Evolutionary conservation across 768 basidiomycete genomes (phyloP), one percentile per base, ranked within the genome.

Genomic region (Leucocoprinus sp.): DNA sequence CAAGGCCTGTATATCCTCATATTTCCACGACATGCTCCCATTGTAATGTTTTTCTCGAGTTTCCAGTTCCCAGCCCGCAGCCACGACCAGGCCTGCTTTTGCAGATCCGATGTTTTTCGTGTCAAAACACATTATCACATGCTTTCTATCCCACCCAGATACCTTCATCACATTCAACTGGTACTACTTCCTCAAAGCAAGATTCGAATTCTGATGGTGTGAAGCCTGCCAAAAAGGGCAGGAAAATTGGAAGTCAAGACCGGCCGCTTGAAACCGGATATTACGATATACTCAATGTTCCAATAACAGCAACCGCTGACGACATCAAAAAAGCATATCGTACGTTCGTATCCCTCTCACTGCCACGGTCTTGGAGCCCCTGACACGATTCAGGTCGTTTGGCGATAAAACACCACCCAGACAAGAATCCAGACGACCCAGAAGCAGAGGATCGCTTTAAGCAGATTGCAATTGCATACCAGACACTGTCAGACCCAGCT

Each of bases 291-390:
- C 70, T 93, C 4, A 87, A 85, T 5, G 74, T 93, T 1, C 62
- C 83, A 0, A 71, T 85, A 14, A 75, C 79, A 51, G 90, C 90
- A 5, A 80, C 82, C 12, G 73, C 75, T 3, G 89, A 91, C 14
- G 91, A 93, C 39, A 74, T 95, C 59, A 93, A 93, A 73, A 92
- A 86, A 60, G 85, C 92, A 2, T 93, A 95, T 64, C 79, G 92
- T 83, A 57, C 50, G 76, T 68, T 17, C 31, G 28, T 31, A 43
- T 28, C 51, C 29, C 36, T 27, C 36, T 34, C 19, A 18, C 7
- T 44, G n/a, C 39, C 48, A 40, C 37, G 35, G 8, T 5, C 14
- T 17, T 8, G 31, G 4, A 31, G 5, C 26, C 15, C 24, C 39
- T 37, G 29, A n/a, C 28, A 29, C 22, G 26, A 42, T 17, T 19